These are phyloP conservation scores for Auricularia sp. DNA, from an alignment of 768 basidiomycete genomes.

Conservation along the genomic window DNA sequence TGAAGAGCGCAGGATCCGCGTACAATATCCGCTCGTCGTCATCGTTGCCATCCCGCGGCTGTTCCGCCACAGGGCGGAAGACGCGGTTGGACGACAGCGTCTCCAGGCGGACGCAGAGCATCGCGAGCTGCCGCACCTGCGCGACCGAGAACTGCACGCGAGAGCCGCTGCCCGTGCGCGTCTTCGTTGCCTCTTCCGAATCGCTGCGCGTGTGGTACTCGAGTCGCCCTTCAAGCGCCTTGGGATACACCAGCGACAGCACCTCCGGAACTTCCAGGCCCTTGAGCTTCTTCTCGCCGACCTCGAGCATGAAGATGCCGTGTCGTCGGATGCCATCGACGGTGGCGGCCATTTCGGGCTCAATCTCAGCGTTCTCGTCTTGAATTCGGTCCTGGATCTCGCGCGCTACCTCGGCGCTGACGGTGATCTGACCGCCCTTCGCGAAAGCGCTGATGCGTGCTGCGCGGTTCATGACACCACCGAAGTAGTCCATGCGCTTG, in stretches of 20 bases:
- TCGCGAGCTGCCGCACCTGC: slow-evolving; percentile 63
- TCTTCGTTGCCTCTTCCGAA: slow-evolving; percentile 5
- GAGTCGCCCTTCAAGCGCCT: slow-evolving; percentile 59
- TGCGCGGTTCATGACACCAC: slow-evolving; percentile 90
- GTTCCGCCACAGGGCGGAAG: slow-evolving; percentile 38
- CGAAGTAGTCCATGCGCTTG: slow-evolving; percentile 95
- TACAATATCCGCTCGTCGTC: slow-evolving; percentile 33
- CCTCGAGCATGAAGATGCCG: slow-evolving; percentile 56
- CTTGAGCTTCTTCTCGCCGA: slow-evolving; percentile 89
- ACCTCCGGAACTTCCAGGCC: slow-evolving; percentile 87
- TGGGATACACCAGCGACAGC: slow-evolving; percentile 78
- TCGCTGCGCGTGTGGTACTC: slow-evolving; percentile 25
- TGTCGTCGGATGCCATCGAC: slow-evolving; percentile 69
- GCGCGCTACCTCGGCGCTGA: slow-evolving; percentile 75
- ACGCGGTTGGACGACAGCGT: slow-evolving; percentile 54
- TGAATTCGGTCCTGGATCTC: slow-evolving; percentile 61
- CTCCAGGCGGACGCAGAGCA: slow-evolving; percentile 72
- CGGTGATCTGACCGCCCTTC: slow-evolving; percentile 88
- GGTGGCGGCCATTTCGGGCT: slow-evolving; percentile 49
- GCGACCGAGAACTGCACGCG: slow-evolving; percentile 59
- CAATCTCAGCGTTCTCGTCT: slow-evolving; percentile 35
- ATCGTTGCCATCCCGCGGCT: slow-evolving; percentile 26
- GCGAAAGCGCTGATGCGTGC: slow-evolving; percentile 77
- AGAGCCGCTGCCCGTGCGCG: slow-evolving; percentile 27
- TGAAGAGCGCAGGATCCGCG: slow-evolving; percentile 50